phyloP scores from a whole-genome alignment of 129 eudicot species.

The Centaurea solstitialis region DNA sequence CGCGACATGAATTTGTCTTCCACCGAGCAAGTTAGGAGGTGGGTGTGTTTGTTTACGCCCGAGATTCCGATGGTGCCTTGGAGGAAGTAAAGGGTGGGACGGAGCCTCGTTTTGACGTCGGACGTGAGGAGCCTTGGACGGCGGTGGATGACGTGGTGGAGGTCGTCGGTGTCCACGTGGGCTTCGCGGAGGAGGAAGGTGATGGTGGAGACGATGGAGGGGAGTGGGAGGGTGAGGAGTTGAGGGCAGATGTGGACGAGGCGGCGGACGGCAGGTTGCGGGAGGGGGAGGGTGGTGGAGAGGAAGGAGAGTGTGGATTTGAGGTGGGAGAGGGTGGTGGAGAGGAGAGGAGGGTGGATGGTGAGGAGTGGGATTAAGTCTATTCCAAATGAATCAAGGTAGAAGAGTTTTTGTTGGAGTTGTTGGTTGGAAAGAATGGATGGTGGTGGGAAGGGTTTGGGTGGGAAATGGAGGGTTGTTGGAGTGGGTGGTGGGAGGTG shows the following conservation, averaged over 20 bases:
- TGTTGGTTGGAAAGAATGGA: conserved; percentile 3
- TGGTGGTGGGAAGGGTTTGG: neutral
- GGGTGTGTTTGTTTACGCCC: conserved; percentile 46
- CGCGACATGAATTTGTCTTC: conserved; percentile 74
- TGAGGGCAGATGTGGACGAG: conserved; percentile 67
- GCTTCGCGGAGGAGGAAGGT: conserved; percentile 93
- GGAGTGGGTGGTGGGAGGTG: conserved; percentile 16
- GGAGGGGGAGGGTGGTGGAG: conserved; percentile 57
- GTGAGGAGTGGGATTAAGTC: conserved; percentile 65
- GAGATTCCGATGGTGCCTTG: conserved; percentile 74
- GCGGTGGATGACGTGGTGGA: conserved; percentile 71
- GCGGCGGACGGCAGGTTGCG: conserved; percentile 64
- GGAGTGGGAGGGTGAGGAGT: conserved; percentile 50
- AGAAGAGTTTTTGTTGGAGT: conserved; percentile 60
- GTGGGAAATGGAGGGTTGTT: conserved; percentile 28
- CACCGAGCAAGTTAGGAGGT: conserved; percentile 71
- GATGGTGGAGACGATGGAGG: conserved; percentile 44
- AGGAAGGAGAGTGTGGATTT: conserved; percentile 62
- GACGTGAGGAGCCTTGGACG: conserved; percentile 81
- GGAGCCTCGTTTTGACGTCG: conserved; percentile 60
- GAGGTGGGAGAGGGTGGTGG: conserved; percentile 54
- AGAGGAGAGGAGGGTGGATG: conserved; percentile 53
- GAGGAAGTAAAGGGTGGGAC: conserved; percentile 88
- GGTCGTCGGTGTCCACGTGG: conserved; percentile 42
- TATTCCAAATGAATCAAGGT: conserved; percentile 69